phyloP scores from a whole-genome alignment of 768 basidiomycete species.

The Arthromyces matolae region DNA sequence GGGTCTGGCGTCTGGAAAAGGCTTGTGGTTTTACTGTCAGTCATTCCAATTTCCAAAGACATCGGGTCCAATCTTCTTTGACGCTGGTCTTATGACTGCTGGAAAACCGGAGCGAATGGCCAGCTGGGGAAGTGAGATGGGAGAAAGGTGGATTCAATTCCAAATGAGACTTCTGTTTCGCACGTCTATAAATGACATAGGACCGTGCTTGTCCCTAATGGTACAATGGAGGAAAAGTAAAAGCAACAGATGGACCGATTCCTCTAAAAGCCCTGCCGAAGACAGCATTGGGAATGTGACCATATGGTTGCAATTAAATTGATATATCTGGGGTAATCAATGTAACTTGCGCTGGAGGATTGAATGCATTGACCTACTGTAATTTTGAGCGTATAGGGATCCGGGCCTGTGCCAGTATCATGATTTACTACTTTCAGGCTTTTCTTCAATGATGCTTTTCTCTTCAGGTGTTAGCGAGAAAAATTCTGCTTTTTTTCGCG shows the following conservation, averaged over 20 bases:
- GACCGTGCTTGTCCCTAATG: not conserved
- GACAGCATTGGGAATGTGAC: too few relatives aligned
- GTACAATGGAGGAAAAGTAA: not conserved
- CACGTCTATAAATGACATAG: conserved; percentile 14
- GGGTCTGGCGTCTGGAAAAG: conserved; percentile 1
- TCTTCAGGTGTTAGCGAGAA: conserved; percentile 60
- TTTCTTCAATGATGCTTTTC: conserved; percentile 30
- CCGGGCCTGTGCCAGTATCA: not conserved
- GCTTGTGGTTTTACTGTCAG: not conserved
- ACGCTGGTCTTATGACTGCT: not conserved
- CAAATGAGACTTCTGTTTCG: conserved; percentile 16
- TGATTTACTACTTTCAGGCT: not conserved
- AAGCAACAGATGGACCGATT: not conserved
- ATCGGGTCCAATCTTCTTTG: conserved; percentile 1
- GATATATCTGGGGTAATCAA: too few relatives aligned
- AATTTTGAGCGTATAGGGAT: too few relatives aligned
- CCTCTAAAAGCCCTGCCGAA: too few relatives aligned
- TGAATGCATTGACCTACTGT: too few relatives aligned
- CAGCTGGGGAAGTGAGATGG: not conserved
- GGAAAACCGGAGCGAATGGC: too few relatives aligned
- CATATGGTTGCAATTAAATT: too few relatives aligned
- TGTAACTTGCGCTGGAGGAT: too few relatives aligned
- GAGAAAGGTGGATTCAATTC: conserved; percentile 8
- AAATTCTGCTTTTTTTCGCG: conserved; percentile 44
- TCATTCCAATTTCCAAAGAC: not conserved